phyloP scores from a whole-genome alignment of 2,329 filamentous ascomycete genomes.

The Phyllosticta citrichinensis region DNA sequence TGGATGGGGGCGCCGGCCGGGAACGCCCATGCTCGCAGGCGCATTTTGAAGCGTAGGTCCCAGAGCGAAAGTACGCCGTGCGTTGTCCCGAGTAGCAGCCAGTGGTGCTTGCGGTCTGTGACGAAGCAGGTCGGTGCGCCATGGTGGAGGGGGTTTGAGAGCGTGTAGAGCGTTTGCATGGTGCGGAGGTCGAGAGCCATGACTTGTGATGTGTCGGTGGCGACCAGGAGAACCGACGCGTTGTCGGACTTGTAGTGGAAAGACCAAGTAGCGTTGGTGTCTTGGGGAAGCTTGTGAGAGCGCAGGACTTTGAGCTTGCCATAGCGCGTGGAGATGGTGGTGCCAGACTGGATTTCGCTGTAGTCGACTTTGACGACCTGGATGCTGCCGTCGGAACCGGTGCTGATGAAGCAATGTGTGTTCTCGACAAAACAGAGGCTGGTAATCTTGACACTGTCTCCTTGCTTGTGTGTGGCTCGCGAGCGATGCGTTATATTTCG shows the following conservation, averaged over 20 bases:
- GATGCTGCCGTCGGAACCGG: conserved; percentile 79
- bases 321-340: conserved; percentile 48
- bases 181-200: conserved; percentile 76
- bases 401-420: conserved; percentile 87
- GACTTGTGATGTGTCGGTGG: conserved; percentile 76
- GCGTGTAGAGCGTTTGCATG: conserved; percentile 70
- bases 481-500: conserved; percentile 83
- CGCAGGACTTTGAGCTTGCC: conserved; percentile 67
- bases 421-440: conserved; percentile 86
- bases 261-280: conserved; percentile 77
- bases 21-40: conserved; percentile 80
- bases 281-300: conserved; percentile 58
- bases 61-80: conserved; percentile 90
- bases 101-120: conserved; percentile 74
- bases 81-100: conserved; percentile 83
- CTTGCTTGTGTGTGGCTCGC: conserved; percentile 71
- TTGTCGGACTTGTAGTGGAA: conserved; percentile 82
- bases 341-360: conserved; percentile 44
- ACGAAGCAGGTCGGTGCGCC: conserved; percentile 88
- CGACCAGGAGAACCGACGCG: conserved; percentile 72
- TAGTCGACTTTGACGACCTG: conserved; percentile 80
- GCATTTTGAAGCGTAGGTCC: conserved; percentile 90
- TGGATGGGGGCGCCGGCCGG: conserved; percentile 72
- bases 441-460: conserved; percentile 58
- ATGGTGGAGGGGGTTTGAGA: conserved; percentile 85